These are phyloP conservation scores for Hortaea sp. DNA, from an alignment of 2,329 filamentous ascomycete species.

Conservation along the genomic window DNA sequence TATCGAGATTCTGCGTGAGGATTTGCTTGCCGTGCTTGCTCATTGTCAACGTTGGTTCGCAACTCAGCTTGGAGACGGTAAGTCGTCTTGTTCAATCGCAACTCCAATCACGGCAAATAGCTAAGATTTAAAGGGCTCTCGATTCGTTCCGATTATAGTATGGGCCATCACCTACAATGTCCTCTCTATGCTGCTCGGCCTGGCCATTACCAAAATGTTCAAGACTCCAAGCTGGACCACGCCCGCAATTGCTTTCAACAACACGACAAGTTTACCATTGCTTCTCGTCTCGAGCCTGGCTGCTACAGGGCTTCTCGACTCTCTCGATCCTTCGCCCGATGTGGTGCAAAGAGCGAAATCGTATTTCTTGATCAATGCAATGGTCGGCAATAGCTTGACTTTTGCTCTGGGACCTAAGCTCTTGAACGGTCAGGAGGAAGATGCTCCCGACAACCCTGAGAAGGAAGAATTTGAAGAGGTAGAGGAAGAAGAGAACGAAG, in stretches of 20 bases:
- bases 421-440: constrained; percentile 39
- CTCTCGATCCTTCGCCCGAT: constrained; percentile 32
- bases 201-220: constrained; percentile 34
- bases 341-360: constrained; percentile 52
- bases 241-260: constrained; percentile 47
- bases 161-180: constrained; percentile 44
- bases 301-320: constrained; percentile 46
- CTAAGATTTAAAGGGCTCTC: constrained; percentile 3
- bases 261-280: constrained; percentile 45
- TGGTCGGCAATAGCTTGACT: constrained; percentile 51
- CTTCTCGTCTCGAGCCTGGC: constrained; percentile 43
- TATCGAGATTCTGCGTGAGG: constrained; percentile 43
- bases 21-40: constrained; percentile 46
- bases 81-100: constrained; percentile 14
- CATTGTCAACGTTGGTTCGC: constrained; percentile 43
- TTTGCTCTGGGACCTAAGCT: constrained; percentile 54
- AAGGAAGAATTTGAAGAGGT: constrained; percentile 9
- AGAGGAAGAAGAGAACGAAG: constrained; percentile 18
- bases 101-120: neutral
- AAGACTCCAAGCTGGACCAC: constrained; percentile 44
- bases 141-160: constrained; percentile 25
- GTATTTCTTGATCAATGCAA: constrained; percentile 57
- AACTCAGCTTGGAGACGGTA: constrained; percentile 41
- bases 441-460: constrained; percentile 23
- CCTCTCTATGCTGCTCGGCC: constrained; percentile 39